Evolutionary conservation across 805 yeast genomes (phyloP).

Genomic region (Ascoidea asiatica): DNA sequence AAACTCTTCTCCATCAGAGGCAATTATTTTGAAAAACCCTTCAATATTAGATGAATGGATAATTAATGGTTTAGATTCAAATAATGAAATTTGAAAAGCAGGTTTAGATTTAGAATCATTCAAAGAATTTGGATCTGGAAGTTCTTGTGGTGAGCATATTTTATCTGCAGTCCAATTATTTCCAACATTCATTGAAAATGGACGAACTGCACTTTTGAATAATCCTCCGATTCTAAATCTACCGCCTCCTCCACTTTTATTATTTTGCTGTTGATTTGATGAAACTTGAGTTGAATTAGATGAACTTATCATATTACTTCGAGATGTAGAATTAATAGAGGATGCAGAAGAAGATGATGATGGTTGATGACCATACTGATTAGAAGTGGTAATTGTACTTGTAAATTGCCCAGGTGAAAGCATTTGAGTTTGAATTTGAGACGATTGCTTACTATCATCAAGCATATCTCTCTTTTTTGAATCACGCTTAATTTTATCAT

Average conservation of each 20-base stretch:
- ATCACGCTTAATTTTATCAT: constrained; percentile 40
- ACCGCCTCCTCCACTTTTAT: constrained; percentile 12
- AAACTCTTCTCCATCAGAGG: constrained; percentile 36
- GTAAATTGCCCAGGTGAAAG: not conserved
- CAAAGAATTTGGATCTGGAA: constrained; percentile 38
- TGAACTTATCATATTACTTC: not conserved
- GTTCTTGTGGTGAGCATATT: constrained; percentile 33
- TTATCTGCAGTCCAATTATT: constrained; percentile 29
- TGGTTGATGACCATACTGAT: not conserved
- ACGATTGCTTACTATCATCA: too few relatives aligned
- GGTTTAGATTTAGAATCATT: constrained; percentile 38
- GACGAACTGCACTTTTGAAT: constrained; percentile 36
- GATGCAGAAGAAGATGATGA: not conserved
- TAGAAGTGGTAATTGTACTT: not conserved
- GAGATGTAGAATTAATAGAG: not conserved
- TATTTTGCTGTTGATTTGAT: not conserved
- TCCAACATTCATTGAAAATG: constrained; percentile 41
- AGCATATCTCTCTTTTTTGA: constrained; percentile 26
- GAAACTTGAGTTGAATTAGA: not conserved
- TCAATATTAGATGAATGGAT: constrained; percentile 23
- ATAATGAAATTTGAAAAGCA: constrained; percentile 28
- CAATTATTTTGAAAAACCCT: constrained; percentile 28
- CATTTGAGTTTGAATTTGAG: constrained; percentile 14
- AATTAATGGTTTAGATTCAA: constrained; percentile 22
- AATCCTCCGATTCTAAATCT: constrained; percentile 44